Conservation (phyloP, 192 early-diverging fungal species). For the Umbelopsis isabellina region DNA sequence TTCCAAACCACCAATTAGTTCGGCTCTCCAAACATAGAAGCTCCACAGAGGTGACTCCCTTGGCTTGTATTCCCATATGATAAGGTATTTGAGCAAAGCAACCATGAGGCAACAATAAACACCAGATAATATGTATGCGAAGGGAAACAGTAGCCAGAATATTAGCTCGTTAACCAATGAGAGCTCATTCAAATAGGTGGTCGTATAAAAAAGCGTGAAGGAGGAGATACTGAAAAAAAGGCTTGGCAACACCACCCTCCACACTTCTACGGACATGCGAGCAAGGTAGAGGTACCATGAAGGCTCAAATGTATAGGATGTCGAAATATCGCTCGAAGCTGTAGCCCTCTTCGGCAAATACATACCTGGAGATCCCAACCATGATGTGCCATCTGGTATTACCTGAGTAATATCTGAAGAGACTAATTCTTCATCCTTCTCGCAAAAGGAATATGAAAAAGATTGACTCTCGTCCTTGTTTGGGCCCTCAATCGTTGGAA, state of each 20-base stretch:
- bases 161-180: neutral
- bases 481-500: neutral
- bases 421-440: too few species aligned
- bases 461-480: neutral
- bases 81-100: neutral
- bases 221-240: neutral
- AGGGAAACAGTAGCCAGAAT: conserved; percentile 3
- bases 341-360: neutral
- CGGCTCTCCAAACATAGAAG: conserved; percentile 13
- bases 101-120: neutral
- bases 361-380: conserved; percentile 3
- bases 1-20: neutral
- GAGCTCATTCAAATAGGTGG: neutral
- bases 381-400: conserved; percentile 1
- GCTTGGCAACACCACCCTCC: conserved; percentile 2
- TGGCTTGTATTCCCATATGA: conserved; percentile 8
- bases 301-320: neutral
- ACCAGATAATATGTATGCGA: neutral
- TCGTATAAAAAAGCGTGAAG: neutral
- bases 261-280: neutral
- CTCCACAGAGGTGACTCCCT: conserved; percentile 10
- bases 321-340: neutral
- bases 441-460: too few species aligned
- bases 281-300: conserved; percentile 11
- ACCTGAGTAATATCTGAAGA: neutral